phyloP scores from a whole-genome alignment of 1,284 basidiomycete genomes.

The Trichosporon sp. region DNA sequence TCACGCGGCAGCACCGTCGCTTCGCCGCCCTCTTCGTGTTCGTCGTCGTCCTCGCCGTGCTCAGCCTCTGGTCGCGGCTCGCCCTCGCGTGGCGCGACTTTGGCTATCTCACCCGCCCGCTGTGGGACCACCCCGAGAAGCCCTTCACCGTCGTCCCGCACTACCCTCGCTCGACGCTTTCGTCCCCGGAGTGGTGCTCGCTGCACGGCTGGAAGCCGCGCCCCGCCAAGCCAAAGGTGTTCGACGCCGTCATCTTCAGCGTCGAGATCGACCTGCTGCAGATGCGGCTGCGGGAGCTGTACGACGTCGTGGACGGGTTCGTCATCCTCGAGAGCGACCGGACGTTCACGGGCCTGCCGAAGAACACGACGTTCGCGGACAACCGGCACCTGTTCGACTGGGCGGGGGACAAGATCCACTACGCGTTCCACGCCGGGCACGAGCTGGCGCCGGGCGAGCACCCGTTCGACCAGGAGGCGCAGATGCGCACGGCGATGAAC shows the following conservation, averaged over 20 bases:
- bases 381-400: conserved; percentile 21
- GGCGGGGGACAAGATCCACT: conserved; percentile 41
- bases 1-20: neutral
- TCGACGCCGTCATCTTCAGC: conserved; percentile 60
- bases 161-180: conserved; percentile 10
- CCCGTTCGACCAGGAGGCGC: neutral
- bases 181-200: conserved; percentile 20
- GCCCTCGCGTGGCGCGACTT: conserved; percentile 22
- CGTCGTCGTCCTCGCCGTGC: neutral
- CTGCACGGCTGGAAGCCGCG: conserved; percentile 24
- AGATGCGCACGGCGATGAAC: neutral
- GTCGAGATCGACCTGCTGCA: conserved; percentile 67
- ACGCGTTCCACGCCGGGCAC: conserved; percentile 13
- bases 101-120: conserved; percentile 29
- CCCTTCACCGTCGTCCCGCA: conserved; percentile 24
- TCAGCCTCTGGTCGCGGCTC: neutral
- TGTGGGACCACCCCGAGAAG: conserved; percentile 28
- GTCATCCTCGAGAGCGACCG: conserved; percentile 63
- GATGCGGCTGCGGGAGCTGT: conserved; percentile 63
- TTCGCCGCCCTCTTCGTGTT: neutral
- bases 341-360: conserved; percentile 61
- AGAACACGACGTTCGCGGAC: conserved; percentile 55
- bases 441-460: neutral
- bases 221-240: conserved; percentile 10
- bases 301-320: conserved; percentile 60